Conservation (phyloP, 2,329 filamentous ascomycete species). For the Neopestalotiopsis sp. region DNA sequence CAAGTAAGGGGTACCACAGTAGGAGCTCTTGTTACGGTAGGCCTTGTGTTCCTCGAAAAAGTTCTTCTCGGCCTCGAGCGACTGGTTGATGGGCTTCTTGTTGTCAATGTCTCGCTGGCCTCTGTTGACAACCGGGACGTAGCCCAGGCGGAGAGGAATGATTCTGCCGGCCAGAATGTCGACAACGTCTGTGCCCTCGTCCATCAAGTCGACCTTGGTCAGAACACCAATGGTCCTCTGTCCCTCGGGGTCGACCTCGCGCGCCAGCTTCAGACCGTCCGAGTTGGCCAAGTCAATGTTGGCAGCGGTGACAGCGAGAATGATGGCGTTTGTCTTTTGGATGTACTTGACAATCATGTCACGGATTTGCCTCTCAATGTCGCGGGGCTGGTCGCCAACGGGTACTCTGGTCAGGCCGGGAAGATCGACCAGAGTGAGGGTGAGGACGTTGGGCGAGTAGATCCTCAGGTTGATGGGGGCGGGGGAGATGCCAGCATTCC, state of each 20-base stretch:
- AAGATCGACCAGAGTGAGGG: conserved; percentile 93
- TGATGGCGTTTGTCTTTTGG: conserved; percentile 97
- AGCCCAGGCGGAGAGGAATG: conserved; percentile 92
- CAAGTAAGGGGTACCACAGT: conserved; percentile 97
- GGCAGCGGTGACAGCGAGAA: conserved; percentile 92
- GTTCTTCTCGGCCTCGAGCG: conserved; percentile 91
- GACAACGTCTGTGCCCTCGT: conserved; percentile 96
- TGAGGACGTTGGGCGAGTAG: conserved; percentile 97
- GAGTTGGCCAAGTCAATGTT: conserved; percentile 99
- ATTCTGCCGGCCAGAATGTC: conserved; percentile 98
- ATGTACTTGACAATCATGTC: conserved; percentile 99
- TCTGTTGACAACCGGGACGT: conserved; percentile 97
- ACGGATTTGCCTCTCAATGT: conserved; percentile 95
- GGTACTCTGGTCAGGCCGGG: conserved; percentile 96
- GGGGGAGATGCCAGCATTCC: conserved; percentile 95
- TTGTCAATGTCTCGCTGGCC: conserved; percentile 98
- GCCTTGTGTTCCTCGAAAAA: conserved; percentile 99
- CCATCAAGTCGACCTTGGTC: conserved; percentile 99
- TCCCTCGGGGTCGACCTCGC: conserved; percentile 96
- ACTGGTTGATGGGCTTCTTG: conserved; percentile 90
- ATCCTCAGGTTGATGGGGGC: conserved; percentile 97
- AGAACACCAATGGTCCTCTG: conserved; percentile 98
- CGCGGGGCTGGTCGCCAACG: conserved; percentile 92
- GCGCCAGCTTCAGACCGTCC: conserved; percentile 92
- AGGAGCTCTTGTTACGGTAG: conserved; percentile 97